These are phyloP conservation scores for Orbilia blumenaviensis DNA, from an alignment of 2,329 filamentous ascomycete species.

Conservation along the genomic window DNA sequence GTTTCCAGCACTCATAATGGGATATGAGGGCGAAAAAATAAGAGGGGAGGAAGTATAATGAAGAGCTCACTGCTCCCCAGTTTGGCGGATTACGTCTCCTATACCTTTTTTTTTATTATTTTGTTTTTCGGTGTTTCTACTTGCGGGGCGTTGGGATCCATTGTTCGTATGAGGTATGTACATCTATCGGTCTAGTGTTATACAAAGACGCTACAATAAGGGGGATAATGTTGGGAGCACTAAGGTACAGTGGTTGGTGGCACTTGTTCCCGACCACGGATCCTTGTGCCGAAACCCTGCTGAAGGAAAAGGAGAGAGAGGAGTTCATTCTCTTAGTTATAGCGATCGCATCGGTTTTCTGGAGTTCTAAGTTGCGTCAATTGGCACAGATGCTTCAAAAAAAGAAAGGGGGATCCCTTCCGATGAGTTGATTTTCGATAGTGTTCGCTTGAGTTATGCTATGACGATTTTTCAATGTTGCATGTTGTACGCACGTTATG, in stretches of 20 bases:
- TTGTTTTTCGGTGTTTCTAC: background rate
- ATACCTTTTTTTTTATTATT: background rate
- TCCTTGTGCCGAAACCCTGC: background rate
- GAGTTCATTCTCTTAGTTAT: background rate
- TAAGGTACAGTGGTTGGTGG: background rate
- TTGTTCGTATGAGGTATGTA: background rate
- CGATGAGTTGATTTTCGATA: background rate
- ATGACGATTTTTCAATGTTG: background rate
- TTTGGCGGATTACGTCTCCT: background rate
- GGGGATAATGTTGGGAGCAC: background rate
- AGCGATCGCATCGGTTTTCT: background rate
- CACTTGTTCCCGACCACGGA: too few relatives aligned
- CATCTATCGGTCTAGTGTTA: background rate
- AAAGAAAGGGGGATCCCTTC: background rate
- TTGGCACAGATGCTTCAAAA: background rate
- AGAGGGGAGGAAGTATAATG: too few relatives aligned
- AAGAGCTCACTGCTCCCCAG: background rate
- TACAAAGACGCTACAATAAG: background rate
- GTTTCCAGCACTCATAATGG: too few relatives aligned
- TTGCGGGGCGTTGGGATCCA: background rate
- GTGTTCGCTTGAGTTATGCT: background rate
- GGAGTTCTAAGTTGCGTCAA: conserved; percentile 1
- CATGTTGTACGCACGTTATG: conserved; percentile 9
- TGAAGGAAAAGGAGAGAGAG: background rate
- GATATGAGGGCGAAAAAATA: too few relatives aligned